Percentiles rank a stretch among this genome's conserved stretches.
phyloP scores from a whole-genome alignment of 139 green algal genomes.

The Spirogloea muscicola region DNA sequence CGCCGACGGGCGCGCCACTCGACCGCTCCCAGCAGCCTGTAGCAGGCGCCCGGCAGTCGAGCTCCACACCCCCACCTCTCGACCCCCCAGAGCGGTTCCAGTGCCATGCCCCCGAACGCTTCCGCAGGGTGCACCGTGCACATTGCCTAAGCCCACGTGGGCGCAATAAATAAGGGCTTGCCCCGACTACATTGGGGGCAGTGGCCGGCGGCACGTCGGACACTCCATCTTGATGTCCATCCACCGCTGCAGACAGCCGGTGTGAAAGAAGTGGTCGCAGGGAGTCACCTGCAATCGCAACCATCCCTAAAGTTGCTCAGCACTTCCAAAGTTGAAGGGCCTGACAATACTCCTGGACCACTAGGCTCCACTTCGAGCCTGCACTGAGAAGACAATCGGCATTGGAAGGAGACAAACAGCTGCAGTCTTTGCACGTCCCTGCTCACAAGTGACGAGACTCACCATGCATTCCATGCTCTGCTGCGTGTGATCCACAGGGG shows the following conservation, averaged over 20 bases:
- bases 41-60: not conserved
- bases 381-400: no score
- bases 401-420: not conserved
- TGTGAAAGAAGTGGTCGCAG: conserved; percentile 84
- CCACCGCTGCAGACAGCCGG: conserved; percentile 71
- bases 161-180: not conserved
- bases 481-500: conserved; percentile 49
- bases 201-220: conserved; percentile 68
- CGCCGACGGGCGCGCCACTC: not conserved
- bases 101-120: not conserved
- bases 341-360: no score
- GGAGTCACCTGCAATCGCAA: conserved; percentile 69
- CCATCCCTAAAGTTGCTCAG: no score
- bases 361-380: no score
- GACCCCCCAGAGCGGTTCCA: not conserved
- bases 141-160: no score
- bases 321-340: no score
- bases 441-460: not conserved
- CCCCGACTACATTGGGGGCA: conserved; percentile 63
- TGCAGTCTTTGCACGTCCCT: not conserved
- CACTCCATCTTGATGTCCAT: conserved; percentile 87
- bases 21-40: not conserved
- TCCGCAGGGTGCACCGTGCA: no score
- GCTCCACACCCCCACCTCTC: not conserved
- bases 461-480: conserved; percentile 32